Evolutionary conservation across 305 asterid species (phyloP), one percentile per base, ranked within the genome.

Genomic region (Solanum hybrid): DNA sequence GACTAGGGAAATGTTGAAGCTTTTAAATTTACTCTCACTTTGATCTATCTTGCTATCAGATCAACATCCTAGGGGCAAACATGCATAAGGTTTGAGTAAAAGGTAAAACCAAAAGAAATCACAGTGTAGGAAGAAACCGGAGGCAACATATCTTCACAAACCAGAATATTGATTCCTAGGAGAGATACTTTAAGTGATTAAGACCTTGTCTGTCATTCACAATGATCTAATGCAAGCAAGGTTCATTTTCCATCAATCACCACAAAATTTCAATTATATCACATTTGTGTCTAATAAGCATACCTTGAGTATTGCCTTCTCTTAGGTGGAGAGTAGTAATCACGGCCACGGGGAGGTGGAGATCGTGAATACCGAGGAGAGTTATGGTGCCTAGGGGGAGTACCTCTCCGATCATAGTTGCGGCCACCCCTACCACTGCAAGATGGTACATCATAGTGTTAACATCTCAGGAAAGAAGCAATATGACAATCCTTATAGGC

Each of bases 291-390:
- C 28, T 51, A 51, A 5, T 18, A 51, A 84, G 39, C 89, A 67
- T 89, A 95, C 99, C 99, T 95, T 5, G 98, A 95, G 93, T 94
- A 91, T 35, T 88, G 89, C 77, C 98, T 84, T 84, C 88, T 93
- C 92, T 98, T 94, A 94, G 92, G 95, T 2, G 98, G 95, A 67
- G 99, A 95, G 87, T 95, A 94, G 92, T 97, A 94, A 74, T 96
- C 98, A 87, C 94, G 97, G 91, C 93, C 89, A 18, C 89, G 96
- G 8, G 96, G 94, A 14, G 96, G 95, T 57, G 98, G 99, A 57
- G 99, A 95, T 7, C 95, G 96, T 40, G 98, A 96, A 88, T 95
- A 94, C 3, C 95, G 99, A 95, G 88, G 42, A 51, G 88, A 51
- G 76, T 84, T 51, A 31, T 84, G 75, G 31, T 51, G 4, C 29